Evolutionary conservation across 768 basidiomycete species (phyloP).

Genomic region (Agaricus subrufescens): DNA sequence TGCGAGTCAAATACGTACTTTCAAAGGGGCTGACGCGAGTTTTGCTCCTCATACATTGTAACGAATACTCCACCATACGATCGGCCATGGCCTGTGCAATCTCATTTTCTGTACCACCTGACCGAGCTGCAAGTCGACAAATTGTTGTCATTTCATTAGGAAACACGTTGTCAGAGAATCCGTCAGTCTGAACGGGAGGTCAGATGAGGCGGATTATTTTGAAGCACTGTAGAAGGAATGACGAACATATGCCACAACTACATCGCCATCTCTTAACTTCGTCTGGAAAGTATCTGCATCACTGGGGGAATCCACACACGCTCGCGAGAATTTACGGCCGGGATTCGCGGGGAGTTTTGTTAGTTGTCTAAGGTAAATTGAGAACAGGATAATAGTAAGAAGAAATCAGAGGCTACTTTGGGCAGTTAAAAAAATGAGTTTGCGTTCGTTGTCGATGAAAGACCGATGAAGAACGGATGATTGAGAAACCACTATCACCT

Average conservation of each 20-base stretch:
- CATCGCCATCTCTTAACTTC: conserved; percentile 46
- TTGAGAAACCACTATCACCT: conserved; percentile 75
- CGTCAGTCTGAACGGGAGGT: conserved; percentile 38
- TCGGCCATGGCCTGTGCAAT: conserved; percentile 72
- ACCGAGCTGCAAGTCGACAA: conserved; percentile 59
- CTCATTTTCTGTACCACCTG: conserved; percentile 49
- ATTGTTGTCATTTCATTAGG: conserved; percentile 66
- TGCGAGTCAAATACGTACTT: conserved; percentile 35
- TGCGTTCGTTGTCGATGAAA: conserved; percentile 47
- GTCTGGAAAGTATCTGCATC: conserved; percentile 41
- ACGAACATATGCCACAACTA: conserved; percentile 45
- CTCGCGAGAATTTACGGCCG: conserved; percentile 38
- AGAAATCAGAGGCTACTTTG: conserved; percentile 30
- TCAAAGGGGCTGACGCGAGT: conserved; percentile 71
- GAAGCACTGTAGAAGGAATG: neutral
- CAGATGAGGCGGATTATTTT: neutral
- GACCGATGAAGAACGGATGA: conserved; percentile 64
- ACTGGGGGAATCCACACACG: conserved; percentile 49
- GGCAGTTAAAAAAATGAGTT: conserved; percentile 55
- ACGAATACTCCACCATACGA: conserved; percentile 65
- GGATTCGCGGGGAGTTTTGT: conserved; percentile 46
- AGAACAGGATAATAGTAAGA: neutral
- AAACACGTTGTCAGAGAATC: conserved; percentile 60
- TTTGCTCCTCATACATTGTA: conserved; percentile 63
- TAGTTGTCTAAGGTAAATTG: conserved; percentile 35